Evolutionary conservation across 2,329 filamentous ascomycete species (phyloP).

Genomic region (Fusarium torulosum): DNA sequence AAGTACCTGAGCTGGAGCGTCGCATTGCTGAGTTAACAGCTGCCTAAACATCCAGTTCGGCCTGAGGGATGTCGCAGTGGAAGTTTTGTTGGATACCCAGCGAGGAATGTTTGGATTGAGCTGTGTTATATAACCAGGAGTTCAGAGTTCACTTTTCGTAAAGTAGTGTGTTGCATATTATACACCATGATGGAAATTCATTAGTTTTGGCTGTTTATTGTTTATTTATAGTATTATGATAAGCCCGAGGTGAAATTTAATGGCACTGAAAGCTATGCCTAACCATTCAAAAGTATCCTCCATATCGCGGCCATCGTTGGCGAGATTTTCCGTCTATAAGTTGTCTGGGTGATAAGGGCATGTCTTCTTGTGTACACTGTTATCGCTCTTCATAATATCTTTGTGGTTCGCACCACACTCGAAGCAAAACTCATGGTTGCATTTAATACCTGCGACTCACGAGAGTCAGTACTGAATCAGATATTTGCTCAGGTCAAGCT

Average conservation of each 20-base stretch:
- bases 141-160: slow-evolving; percentile 1
- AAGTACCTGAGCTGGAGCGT: slow-evolving; percentile 89
- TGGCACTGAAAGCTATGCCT: background rate
- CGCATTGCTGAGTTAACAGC: slow-evolving; percentile 82
- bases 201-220: background rate
- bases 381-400: slow-evolving; percentile 51
- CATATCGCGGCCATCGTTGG: background rate
- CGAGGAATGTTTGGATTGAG: slow-evolving; percentile 1
- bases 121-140: slow-evolving; percentile 1
- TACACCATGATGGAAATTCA: background rate
- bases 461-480: slow-evolving; percentile 32
- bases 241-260: background rate
- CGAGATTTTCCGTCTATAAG: slow-evolving; percentile 1
- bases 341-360: slow-evolving; percentile 51
- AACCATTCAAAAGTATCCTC: background rate
- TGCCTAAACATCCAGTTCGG: slow-evolving; percentile 14
- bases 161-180: slow-evolving; percentile 5
- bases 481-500: background rate
- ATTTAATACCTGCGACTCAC: slow-evolving; percentile 51
- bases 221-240: background rate
- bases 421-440: slow-evolving; percentile 54
- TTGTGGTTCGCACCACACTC: slow-evolving; percentile 54
- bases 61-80: background rate
- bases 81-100: slow-evolving; percentile 17
- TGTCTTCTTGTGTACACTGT: slow-evolving; percentile 48